Evolutionary conservation across 176 grass and related monocot genomes (phyloP), one percentile per base, ranked within the genome.

Genomic region (Zea mays): DNA sequence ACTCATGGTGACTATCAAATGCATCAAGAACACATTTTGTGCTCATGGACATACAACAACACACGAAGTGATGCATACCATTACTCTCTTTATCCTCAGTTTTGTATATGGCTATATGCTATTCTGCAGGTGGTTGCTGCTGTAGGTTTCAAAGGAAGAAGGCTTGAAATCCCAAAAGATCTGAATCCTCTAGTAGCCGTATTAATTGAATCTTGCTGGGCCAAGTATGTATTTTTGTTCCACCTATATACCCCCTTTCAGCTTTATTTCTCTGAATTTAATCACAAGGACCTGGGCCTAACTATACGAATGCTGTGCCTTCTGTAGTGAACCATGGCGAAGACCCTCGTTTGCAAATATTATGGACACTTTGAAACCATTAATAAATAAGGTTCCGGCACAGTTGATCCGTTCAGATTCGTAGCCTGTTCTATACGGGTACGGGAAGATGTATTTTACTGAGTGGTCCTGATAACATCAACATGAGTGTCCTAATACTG

Each of bases 171-270:
- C 67, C 92, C 92, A 43, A 83, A 81, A 67, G 87, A 85, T 83
- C 68, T 99, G 44, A 98, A 94, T 85, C 87, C 92, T 85, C 80
- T 85, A 50, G 90, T 95, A 48, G 85, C 92, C 64, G 65, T 71
- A 71, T 91, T 98, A 46, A 94, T 94, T 47, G 92, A 94, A 46
- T 90, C 89, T 60, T 95, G 96, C 81, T 99, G 96, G 96, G 78
- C 92, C 3, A 90, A 88, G 96, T 98, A 98, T 82, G 86, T 69
- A 10, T n/a, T 68, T 2, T 13, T 63, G 3, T 40, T 78, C 42
- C 35, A 38, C 64, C 65, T 79, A 51, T 27, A 48, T 57, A 45
- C n/a, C 5, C 5, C 72, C 57, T 41, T 75, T 79, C 21, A 39
- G 50, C 44, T 72, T 71, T 84, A 43, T 39, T 9, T 80, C 14